Conservation (phyloP, 352 stramenopile species). For the Phytophthora podocarpi region DNA sequence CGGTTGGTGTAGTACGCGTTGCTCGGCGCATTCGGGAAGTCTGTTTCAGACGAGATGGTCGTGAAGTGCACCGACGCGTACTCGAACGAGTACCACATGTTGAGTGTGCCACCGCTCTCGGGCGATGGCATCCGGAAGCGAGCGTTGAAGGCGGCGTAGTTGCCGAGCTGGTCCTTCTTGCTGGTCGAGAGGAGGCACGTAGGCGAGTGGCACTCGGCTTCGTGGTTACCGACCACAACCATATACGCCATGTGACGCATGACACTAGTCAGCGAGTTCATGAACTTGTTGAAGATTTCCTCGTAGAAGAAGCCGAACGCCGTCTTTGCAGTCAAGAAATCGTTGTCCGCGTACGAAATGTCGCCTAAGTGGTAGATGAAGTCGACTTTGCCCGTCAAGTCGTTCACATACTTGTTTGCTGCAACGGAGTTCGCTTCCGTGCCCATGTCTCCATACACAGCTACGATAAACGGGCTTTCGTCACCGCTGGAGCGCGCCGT, state of each 20-base stretch:
- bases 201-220: slow-evolving; percentile 39
- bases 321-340: slow-evolving; percentile 28
- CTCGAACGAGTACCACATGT: slow-evolving; percentile 60
- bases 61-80: slow-evolving; percentile 71
- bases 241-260: slow-evolving; percentile 69
- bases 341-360: slow-evolving; percentile 54
- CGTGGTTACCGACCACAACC: slow-evolving; percentile 69
- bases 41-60: slow-evolving; percentile 78
- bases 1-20: slow-evolving; percentile 42
- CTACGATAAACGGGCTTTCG: slow-evolving; percentile 33
- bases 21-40: slow-evolving; percentile 40
- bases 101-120: slow-evolving; percentile 43
- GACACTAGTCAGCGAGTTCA: slow-evolving; percentile 56
- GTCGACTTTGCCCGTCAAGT: slow-evolving; percentile 32
- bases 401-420: slow-evolving; percentile 35
- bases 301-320: slow-evolving; percentile 49
- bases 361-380: slow-evolving; percentile 53
- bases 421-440: slow-evolving; percentile 36
- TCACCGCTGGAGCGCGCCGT: slow-evolving; percentile 44
- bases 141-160: slow-evolving; percentile 66
- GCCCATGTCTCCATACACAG: slow-evolving; percentile 49
- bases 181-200: slow-evolving; percentile 31
- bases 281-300: slow-evolving; percentile 69
- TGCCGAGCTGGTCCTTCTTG: slow-evolving; percentile 42
- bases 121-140: slow-evolving; percentile 48